Evolutionary conservation across 2,329 filamentous ascomycete genomes (phyloP).

Genomic region (Cladosporium velox): DNA sequence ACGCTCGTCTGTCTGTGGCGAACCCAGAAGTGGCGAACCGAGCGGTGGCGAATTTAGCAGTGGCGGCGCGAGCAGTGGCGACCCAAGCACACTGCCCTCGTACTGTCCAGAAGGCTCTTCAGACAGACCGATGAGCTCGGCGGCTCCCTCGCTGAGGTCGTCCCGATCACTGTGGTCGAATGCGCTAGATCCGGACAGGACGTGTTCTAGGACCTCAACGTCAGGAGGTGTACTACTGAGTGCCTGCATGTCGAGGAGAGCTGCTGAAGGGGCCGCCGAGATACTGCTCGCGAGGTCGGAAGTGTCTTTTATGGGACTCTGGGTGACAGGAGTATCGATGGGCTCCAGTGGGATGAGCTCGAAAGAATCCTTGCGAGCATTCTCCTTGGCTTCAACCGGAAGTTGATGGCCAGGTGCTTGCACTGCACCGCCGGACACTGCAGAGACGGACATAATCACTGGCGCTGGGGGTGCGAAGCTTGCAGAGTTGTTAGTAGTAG

Average conservation of each 20-base stretch:
- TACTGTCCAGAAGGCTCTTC: constrained; percentile 1
- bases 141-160: not conserved
- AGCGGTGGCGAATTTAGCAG: too few relatives aligned
- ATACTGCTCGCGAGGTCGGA: not conserved
- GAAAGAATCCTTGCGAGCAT: not conserved
- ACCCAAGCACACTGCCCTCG: not conserved
- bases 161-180: not conserved
- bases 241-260: not conserved
- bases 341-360: not conserved
- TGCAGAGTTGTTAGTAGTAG: not conserved
- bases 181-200: constrained; percentile 7
- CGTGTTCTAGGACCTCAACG: not conserved
- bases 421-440: not conserved
- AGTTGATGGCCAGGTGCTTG: not conserved
- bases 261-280: not conserved
- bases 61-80: too few relatives aligned
- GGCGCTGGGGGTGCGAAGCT: not conserved
- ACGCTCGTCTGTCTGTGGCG: not conserved
- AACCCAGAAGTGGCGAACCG: not conserved
- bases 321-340: not conserved
- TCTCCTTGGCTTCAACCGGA: not conserved
- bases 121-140: not conserved
- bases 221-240: not conserved
- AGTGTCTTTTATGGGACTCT: not conserved
- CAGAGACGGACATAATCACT: not conserved